Evolutionary conservation across 179 eudicot genomes (phyloP), one percentile per base, ranked within the genome.

Genomic region (Spinacia oleracea): DNA sequence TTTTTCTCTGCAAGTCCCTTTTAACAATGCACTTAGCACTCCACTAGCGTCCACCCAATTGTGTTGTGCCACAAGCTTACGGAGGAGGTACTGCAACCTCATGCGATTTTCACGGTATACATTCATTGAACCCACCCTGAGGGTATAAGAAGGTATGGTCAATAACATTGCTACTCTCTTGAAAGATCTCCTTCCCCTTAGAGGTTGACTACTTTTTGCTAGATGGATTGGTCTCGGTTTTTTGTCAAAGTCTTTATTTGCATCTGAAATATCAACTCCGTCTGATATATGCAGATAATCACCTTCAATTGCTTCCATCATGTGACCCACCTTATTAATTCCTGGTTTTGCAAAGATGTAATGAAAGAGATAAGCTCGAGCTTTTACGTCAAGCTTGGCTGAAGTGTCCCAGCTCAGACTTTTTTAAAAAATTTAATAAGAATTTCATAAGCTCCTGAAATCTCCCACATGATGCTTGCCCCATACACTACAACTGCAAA

Each of bases 1-100:
- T 43, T 27, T 75, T 34, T 91, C 91, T 2, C 35, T 81, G 31
- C 77, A 76, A 53, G 94, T 90, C 34, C 84, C 97, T 43, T 82
- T 76, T 64, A 92, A 70, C 74, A 93, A 79, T n/a, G 84, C 83
- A 69, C 92, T 88, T 65, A 93, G 45, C 12, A 89, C 91, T 1
- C 97, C 97, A 32, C 87, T 81, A 2, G 94, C 94, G 53, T 93
- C 97, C 1, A 38, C 81, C 93, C 93, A 92, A 70, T 89, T 90
- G 23, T 82, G 90, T 15, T 80, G 80, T 62, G 71, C 68, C 74
- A 89, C 83, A 25, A 93, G 89, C 76, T 81, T 80, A 40, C 78
- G 76, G 55, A 92, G 84, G 40, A 92, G 76, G 42, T 76, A 32
- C 9, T 89, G 84, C 40, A 93, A 80, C 77, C 86, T 78, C 18